Evolutionary conservation across 1,139 yeast species (phyloP).

Genomic region (Lodderomyces oxycetoniae): DNA sequence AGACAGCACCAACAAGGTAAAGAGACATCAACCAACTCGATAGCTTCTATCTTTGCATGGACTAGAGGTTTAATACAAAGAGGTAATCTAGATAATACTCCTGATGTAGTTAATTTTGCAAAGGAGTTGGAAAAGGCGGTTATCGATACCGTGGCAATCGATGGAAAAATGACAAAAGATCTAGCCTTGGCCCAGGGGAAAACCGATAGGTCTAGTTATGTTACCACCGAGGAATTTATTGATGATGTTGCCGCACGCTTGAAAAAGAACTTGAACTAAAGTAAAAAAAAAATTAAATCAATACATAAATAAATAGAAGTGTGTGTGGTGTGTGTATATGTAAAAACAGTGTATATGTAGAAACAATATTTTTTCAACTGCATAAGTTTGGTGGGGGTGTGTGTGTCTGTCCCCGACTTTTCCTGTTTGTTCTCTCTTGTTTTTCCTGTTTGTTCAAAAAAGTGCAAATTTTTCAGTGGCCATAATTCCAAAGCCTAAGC

Average conservation of each 20-base stretch:
- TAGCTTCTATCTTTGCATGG: constrained; percentile 98
- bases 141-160: constrained; percentile 77
- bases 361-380: neutral
- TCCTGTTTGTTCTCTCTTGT: too few species aligned
- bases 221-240: constrained; percentile 85
- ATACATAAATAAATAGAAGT: neutral
- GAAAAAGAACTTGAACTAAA: constrained; percentile 24
- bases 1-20: constrained; percentile 94
- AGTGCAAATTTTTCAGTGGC: too few species aligned
- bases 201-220: constrained; percentile 75
- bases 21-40: constrained; percentile 96
- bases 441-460: too few species aligned
- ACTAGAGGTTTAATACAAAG: constrained; percentile 87
- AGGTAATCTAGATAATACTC: constrained; percentile 82
- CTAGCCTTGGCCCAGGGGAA: constrained; percentile 84
- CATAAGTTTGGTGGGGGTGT: too few species aligned
- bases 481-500: too few species aligned
- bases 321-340: neutral
- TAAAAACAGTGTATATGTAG: neutral
- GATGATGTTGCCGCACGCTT: constrained; percentile 60
- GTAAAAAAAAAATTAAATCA: neutral
- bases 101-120: constrained; percentile 78
- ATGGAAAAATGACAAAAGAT: constrained; percentile 93
- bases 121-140: constrained; percentile 75
- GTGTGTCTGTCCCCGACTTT: too few species aligned